Base-by-base conservation (phyloP, 192 early-diverging fungal genomes). In the Podila epigama region DNA sequence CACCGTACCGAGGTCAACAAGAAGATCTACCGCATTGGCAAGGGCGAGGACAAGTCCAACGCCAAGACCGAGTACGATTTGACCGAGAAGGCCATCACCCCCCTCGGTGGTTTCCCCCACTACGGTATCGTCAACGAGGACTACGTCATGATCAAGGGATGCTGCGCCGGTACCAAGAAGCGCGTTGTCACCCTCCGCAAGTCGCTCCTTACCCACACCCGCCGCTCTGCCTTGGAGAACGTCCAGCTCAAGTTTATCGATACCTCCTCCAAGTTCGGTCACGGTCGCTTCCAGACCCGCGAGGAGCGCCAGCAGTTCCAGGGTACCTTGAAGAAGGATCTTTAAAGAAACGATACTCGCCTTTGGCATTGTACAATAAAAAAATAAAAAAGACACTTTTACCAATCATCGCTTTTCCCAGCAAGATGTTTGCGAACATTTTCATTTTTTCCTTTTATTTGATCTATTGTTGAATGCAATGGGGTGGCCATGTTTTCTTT, bases 1-100 rank as follows among this genome's bases (percentile, higher is more conserved):
- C 98, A 98, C 91, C 97, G 98, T 92, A 98, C 97, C 69, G 98
- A 99, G 88, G 82, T 96, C 69, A 99, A 99, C 94, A 98, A 98
- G 94, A 99, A 99, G 93, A 97, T 99, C 90, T 99, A 98, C 92
- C 94, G 97, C 79, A 92, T 99, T 61, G 96, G 92, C 60, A 94
- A 93, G 75, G 93, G 91, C 70, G 86, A 90, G 64, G 92, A 95
- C 86, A 84, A 86, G 69, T 82, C 83, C 63, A 92, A 84, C 84
- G 96, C 89, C 81, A 84, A 94, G 79, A 99, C 98, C 82, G 96
- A 98, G 82, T 96, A 92, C 88, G 98, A 99, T 83, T 75, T 95
- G 48, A 98, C 98, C 57, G 88, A 87, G 77, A 98, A 99, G 92
- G 60, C 81, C 68, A 99, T 99, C 86, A 99, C 95, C 56, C 98